A percentile compares a stretch with the other conserved stretches of the same genome.
phyloP scores from a whole-genome alignment of 495 filamentous ascomycete species.

The Evansstolkia leycettana region DNA sequence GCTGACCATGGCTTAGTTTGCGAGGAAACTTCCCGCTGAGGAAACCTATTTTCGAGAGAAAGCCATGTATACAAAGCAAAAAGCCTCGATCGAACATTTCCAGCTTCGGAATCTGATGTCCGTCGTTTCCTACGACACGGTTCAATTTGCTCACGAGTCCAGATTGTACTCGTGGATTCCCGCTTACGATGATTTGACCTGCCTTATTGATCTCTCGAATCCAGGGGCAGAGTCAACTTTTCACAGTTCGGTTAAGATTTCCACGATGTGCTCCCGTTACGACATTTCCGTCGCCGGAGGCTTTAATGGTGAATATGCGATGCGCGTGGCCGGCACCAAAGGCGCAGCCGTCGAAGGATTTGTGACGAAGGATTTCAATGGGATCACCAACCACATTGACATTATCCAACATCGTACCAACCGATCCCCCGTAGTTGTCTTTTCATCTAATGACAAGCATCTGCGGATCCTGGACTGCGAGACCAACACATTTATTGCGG shows the following conservation, averaged over 20 bases:
- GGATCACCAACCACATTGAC: constrained; percentile 83
- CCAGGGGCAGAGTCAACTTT: constrained; percentile 26
- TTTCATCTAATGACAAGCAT: constrained; percentile 72
- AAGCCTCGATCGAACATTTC: constrained; percentile 65
- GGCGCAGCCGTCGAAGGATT: constrained; percentile 42
- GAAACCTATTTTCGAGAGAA: constrained; percentile 54
- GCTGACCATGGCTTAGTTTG: constrained; percentile 3
- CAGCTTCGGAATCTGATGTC: constrained; percentile 80
- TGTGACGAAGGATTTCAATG: constrained; percentile 54
- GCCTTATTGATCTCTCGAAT: constrained; percentile 52
- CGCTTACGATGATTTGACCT: constrained; percentile 23
- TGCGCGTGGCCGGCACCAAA: constrained; percentile 40
- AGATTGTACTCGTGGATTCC: constrained; percentile 39
- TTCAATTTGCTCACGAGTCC: constrained; percentile 60
- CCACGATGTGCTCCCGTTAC: constrained; percentile 55
- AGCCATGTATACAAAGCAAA: constrained; percentile 52
- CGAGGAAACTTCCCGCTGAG: constrained; percentile 14
- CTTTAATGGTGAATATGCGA: constrained; percentile 70
- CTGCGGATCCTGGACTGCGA: constrained; percentile 65
- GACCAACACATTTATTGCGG: constrained; percentile 51
- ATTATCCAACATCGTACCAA: constrained; percentile 48
- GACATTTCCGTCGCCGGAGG: constrained; percentile 67
- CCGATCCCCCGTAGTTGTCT: constrained; percentile 53
- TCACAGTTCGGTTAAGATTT: constrained; percentile 41
- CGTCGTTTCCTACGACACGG: constrained; percentile 56